A percentile compares a stretch with the other conserved stretches of the same genome.
Evolutionary conservation across 1,284 basidiomycete species (phyloP).

Genomic region (Boletus mariae): DNA sequence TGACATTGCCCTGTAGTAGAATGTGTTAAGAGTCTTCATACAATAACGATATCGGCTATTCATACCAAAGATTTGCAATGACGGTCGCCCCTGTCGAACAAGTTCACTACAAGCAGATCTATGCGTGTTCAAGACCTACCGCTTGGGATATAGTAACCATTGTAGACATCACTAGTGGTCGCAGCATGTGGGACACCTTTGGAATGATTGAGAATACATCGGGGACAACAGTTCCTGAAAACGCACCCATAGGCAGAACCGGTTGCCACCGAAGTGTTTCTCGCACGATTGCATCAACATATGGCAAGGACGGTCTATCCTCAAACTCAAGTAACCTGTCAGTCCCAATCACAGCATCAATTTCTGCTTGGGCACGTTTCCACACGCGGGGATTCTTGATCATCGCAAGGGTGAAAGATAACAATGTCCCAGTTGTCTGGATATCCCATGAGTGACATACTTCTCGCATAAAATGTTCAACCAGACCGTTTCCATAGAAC

Average conservation of each 20-base stretch:
- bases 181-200: conserved; percentile 20
- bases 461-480: neutral
- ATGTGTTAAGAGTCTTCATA: neutral
- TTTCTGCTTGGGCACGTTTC: conserved; percentile 35
- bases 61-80: conserved; percentile 19
- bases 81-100: conserved; percentile 10
- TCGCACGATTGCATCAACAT: conserved; percentile 36
- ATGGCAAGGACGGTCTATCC: conserved; percentile 37
- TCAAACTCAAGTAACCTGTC: conserved; percentile 37
- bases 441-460: too few relatives aligned
- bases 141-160: conserved; percentile 18
- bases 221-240: conserved; percentile 10
- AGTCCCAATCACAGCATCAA: conserved; percentile 36
- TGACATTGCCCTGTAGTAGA: neutral
- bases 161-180: conserved; percentile 12
- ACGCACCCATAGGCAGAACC: conserved; percentile 7
- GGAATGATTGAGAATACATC: neutral
- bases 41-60: neutral
- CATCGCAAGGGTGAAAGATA: conserved; percentile 35
- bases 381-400: conserved; percentile 31
- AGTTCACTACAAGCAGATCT: neutral
- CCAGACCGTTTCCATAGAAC: neutral
- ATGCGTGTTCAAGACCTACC: conserved; percentile 3
- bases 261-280: conserved; percentile 33
- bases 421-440: conserved; percentile 10